Base-by-base conservation (phyloP, 345 rosid genomes). In the Triadica sebifera region DNA sequence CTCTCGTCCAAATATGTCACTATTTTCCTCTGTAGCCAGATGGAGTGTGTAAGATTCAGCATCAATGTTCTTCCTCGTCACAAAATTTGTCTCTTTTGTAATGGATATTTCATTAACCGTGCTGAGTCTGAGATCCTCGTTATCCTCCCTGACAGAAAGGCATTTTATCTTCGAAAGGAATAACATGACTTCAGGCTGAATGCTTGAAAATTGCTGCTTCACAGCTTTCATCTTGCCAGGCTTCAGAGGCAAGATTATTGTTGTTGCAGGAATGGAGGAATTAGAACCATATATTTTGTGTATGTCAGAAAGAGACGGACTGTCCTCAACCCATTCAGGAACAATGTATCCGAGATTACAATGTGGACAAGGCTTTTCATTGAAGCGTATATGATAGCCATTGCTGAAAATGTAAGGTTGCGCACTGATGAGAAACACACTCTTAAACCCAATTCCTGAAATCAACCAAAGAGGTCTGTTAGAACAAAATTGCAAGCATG, bases 261-360 rank as follows among this genome's bases (percentile, higher is more conserved):
- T 75, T 12, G 93, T 92, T 3, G 88, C 84, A 3, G 97, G 96
- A 72, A 90, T 84, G 5, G 69, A 8, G 19, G 85, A 78, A 17
- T 64, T 46, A 0, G 82, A 84, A 24, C 92, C 92, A 74, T 90
- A 90, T 6, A 90, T 75, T 51, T 81, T 61, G 52, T 73, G 78
- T 12, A 92, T 72, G 65, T 87, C 93, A 4, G 67, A 57, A 38
- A 84, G 84, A 39, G 81, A 80, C 51, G 86, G 92, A 29, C 77
- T 78, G 58, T 86, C 90, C 5, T 85, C 96, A 50, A 92, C 87
- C 92, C 97, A 90, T 76, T 92, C 96, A 0, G 93, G 96, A 65
- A 92, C 90, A 9, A 90, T 84, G 76, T 87, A 92, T 4, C 95
- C 94, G 12, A 90, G 88, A 55, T 82, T 60, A 78, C 91, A 92